Conservation (phyloP, 1,139 yeast species). For the Taphrina confusa region DNA sequence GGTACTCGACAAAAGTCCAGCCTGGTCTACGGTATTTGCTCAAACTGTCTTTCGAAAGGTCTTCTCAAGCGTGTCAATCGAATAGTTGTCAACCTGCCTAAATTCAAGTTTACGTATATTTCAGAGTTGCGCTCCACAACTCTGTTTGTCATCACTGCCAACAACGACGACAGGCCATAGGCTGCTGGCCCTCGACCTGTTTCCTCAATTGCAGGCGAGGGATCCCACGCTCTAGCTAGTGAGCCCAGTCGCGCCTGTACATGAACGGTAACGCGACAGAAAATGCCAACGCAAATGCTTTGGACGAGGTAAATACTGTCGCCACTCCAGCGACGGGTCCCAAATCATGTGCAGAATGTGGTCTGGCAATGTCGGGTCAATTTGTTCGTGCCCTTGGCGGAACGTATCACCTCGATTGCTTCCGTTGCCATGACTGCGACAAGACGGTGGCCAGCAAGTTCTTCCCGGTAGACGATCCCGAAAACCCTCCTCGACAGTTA, state of each 20-base stretch:
- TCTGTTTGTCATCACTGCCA: no score
- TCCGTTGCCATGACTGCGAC: conserved; percentile 39
- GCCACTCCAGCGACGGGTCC: neutral
- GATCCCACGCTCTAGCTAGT: no score
- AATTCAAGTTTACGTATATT: no score
- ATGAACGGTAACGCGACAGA: conserved; percentile 9
- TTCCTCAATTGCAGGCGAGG: no score
- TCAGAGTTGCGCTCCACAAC: no score
- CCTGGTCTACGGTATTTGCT: no score
- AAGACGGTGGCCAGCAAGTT: conserved; percentile 49
- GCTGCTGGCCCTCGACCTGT: neutral
- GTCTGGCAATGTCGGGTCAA: conserved; percentile 27
- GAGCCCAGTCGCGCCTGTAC: neutral
- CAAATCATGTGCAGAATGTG: conserved; percentile 14
- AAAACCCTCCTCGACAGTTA: conserved; percentile 51
- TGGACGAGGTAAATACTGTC: neutral
- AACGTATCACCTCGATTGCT: conserved; percentile 37
- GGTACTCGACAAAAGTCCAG: no score
- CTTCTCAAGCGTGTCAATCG: no score
- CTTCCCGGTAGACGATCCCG: conserved; percentile 51
- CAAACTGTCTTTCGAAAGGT: no score
- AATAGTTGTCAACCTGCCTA: no score
- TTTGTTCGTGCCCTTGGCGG: conserved; percentile 37
- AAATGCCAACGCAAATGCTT: neutral
- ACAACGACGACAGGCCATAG: no score